These are phyloP conservation scores for Cenchrus purpureus DNA, from an alignment of 176 grass and related monocot species.

Conservation along the genomic window DNA sequence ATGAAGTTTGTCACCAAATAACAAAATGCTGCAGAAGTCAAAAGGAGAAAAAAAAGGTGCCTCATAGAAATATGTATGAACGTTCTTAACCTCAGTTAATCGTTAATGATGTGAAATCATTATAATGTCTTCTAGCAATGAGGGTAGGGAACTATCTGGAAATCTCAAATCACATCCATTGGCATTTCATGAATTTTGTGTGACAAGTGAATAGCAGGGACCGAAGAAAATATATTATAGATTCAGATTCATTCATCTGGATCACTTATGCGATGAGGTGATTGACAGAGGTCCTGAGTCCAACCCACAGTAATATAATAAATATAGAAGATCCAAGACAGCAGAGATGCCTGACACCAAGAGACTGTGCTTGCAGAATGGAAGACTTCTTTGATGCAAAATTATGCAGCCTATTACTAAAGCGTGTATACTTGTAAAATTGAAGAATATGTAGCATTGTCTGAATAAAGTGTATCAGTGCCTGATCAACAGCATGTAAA, in stretches of 20 bases:
- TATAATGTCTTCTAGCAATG: slow-evolving; percentile 21
- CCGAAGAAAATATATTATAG: not conserved
- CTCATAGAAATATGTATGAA: not conserved
- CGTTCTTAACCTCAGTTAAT: slow-evolving; percentile 22
- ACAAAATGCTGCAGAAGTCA: slow-evolving; percentile 2
- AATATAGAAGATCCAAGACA: slow-evolving; percentile 3
- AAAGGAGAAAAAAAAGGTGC: not conserved
- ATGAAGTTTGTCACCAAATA: slow-evolving; percentile 29
- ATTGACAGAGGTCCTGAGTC: not conserved
- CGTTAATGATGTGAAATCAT: not conserved
- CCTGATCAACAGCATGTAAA: slow-evolving; percentile 7
- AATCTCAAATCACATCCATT: slow-evolving; percentile 19
- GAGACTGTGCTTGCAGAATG: not conserved
- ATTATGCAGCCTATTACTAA: not conserved
- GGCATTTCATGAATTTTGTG: not conserved
- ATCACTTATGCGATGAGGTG: not conserved
- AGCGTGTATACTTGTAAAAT: slow-evolving; percentile 21
- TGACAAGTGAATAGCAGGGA: not conserved
- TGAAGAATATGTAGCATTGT: not conserved
- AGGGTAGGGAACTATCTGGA: not conserved
- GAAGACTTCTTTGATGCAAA: not conserved
- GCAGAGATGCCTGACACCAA: not conserved
- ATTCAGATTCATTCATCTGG: slow-evolving; percentile 22
- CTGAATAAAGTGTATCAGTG: slow-evolving; percentile 16
- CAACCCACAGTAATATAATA: not conserved